These are phyloP conservation scores for Podaxis sp. DNA, from an alignment of 768 basidiomycete species.

Conservation along the genomic window DNA sequence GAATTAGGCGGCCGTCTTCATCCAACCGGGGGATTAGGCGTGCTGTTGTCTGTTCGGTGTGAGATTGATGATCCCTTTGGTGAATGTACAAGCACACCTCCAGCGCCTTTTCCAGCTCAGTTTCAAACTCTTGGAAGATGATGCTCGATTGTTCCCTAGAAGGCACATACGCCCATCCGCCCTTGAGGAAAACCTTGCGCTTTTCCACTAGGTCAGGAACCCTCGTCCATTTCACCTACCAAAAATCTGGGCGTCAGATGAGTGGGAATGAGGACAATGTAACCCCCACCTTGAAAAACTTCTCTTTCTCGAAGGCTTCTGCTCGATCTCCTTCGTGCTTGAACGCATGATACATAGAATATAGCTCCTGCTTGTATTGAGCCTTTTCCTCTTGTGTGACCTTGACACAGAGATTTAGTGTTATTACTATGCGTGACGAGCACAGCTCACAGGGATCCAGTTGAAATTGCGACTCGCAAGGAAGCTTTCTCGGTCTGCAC, in stretches of 20 bases:
- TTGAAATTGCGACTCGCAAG: constrained; percentile 63
- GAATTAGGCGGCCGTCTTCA: constrained; percentile 89
- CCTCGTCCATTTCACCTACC: constrained; percentile 92
- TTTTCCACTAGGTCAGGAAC: constrained; percentile 90
- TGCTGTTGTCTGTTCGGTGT: constrained; percentile 63
- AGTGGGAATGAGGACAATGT: not conserved
- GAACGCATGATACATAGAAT: constrained; percentile 41
- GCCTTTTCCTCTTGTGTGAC: constrained; percentile 60
- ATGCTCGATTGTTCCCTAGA: constrained; percentile 58
- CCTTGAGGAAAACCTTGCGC: constrained; percentile 68
- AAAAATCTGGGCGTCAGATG: not conserved
- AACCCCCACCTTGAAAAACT: constrained; percentile 69
- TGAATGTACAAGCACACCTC: constrained; percentile 50
- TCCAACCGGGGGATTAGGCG: constrained; percentile 88
- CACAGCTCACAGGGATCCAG: constrained; percentile 54
- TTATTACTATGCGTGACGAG: not conserved
- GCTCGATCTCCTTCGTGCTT: constrained; percentile 33
- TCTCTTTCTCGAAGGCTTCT: constrained; percentile 46
- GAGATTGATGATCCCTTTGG: not conserved
- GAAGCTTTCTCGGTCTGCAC: constrained; percentile 62
- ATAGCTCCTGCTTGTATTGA: constrained; percentile 46
- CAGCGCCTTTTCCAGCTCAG: constrained; percentile 67
- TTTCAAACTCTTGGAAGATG: constrained; percentile 83
- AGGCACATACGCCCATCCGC: constrained; percentile 26
- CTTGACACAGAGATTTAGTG: constrained; percentile 30